A percentile compares a stretch with the other conserved stretches of the same genome.
Evolutionary conservation across 192 early-diverging fungal genomes (phyloP).

Genomic region (Coemansia furcata): DNA sequence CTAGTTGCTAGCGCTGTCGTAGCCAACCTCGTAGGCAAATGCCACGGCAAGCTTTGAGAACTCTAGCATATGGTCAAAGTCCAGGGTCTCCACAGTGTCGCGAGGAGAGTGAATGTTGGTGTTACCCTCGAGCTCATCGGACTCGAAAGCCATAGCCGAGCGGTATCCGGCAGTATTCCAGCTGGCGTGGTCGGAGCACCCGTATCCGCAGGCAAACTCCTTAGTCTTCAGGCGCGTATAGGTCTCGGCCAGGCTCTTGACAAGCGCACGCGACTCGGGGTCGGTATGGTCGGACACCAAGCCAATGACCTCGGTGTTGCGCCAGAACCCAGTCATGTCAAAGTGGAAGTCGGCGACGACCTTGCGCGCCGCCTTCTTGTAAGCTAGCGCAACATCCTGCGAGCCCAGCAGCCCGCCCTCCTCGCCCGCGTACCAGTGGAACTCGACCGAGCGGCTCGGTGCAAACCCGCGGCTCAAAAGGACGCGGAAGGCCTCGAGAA

Average conservation of each 20-base stretch:
- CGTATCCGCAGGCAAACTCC: slow-evolving; percentile 86
- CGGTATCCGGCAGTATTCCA: slow-evolving; percentile 88
- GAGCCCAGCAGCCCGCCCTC: slow-evolving; percentile 88
- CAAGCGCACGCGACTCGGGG: slow-evolving; percentile 52
- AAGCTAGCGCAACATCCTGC: slow-evolving; percentile 75
- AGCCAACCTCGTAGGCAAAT: slow-evolving; percentile 81
- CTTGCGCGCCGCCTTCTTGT: slow-evolving; percentile 55
- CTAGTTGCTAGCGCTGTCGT: slow-evolving; percentile 1
- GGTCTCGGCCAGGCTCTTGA: slow-evolving; percentile 56
- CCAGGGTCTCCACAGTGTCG: slow-evolving; percentile 74
- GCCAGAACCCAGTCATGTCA: slow-evolving; percentile 93
- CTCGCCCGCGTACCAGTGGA: slow-evolving; percentile 94
- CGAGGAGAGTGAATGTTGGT: slow-evolving; percentile 79
- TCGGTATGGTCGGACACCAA: slow-evolving; percentile 84
- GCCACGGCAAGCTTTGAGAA: slow-evolving; percentile 81
- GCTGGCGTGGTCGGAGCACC: slow-evolving; percentile 86
- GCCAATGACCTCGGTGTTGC: slow-evolving; percentile 66
- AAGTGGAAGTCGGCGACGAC: slow-evolving; percentile 82
- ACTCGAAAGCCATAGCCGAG: slow-evolving; percentile 81
- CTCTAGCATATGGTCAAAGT: slow-evolving; percentile 85
- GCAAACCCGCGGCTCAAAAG: slow-evolving; percentile 66
- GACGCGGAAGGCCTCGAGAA: slow-evolving; percentile 81
- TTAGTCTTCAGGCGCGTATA: slow-evolving; percentile 69
- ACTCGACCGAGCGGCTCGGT: slow-evolving; percentile 82
- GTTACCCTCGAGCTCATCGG: slow-evolving; percentile 67